A percentile compares a stretch with the other conserved stretches of the same genome.
phyloP scores from a whole-genome alignment of 495 filamentous ascomycete genomes.

The Aspergillus cavernicola region DNA sequence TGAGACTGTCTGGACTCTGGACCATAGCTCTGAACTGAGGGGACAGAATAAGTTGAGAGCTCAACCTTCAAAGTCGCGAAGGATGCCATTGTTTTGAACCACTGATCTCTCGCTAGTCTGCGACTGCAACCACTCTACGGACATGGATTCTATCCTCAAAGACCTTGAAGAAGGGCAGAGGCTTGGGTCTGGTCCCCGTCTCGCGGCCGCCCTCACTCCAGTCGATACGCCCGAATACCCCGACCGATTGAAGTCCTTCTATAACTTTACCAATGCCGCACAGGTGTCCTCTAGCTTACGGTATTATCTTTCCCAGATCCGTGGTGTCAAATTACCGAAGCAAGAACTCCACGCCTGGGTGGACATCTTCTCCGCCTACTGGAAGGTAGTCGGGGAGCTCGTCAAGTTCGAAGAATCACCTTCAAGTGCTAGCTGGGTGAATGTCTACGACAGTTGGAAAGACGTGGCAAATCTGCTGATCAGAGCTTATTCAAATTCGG shows the following conservation, averaged over 20 bases:
- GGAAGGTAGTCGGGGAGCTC: conserved; percentile 72
- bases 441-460: conserved; percentile 82
- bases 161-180: conserved; percentile 60
- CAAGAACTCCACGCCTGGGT: conserved; percentile 72
- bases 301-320: conserved; percentile 57
- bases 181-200: conserved; percentile 54
- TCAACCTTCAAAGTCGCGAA: not conserved
- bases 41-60: not conserved
- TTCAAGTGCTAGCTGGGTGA: conserved; percentile 58
- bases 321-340: conserved; percentile 49
- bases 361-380: conserved; percentile 78
- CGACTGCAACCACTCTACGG: not conserved
- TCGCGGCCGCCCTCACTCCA: conserved; percentile 69
- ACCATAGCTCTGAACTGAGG: conserved; percentile 1
- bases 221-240: conserved; percentile 53
- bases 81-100: not conserved
- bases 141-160: conserved; percentile 60
- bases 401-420: conserved; percentile 48
- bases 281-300: conserved; percentile 59
- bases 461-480: conserved; percentile 66
- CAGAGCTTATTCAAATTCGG: conserved; percentile 65
- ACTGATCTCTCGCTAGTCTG: not conserved
- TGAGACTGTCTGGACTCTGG: conserved; percentile 1
- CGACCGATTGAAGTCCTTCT: conserved; percentile 57
- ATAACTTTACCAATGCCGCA: conserved; percentile 54